Conservation (phyloP, 805 yeast species). For the Cyberlindnera petersonii region DNA sequence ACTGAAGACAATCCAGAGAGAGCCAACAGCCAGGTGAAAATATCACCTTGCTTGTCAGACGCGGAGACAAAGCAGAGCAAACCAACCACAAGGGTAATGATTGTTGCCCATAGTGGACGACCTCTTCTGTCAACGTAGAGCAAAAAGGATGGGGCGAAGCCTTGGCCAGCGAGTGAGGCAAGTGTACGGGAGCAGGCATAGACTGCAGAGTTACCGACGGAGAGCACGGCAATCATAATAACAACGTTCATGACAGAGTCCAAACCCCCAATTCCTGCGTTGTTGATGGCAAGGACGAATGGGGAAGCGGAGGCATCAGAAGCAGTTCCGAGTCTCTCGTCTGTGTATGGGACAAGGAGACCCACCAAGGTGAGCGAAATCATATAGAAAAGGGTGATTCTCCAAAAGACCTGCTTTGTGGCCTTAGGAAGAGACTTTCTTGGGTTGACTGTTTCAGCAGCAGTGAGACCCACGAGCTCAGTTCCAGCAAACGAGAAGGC, state of each 20-base stretch:
- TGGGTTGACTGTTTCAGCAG: conserved; percentile 54
- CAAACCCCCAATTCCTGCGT: conserved; percentile 54
- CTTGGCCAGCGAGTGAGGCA: conserved; percentile 47
- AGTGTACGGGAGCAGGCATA: conserved; percentile 54
- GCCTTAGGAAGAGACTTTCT: conserved; percentile 58
- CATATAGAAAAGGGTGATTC: conserved; percentile 58
- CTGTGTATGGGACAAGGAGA: conserved; percentile 53
- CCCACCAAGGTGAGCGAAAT: conserved; percentile 55
- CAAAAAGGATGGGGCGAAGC: conserved; percentile 46
- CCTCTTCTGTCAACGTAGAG: conserved; percentile 47
- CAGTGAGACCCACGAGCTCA: conserved; percentile 51
- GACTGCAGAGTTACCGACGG: conserved; percentile 46
- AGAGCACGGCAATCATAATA: conserved; percentile 54
- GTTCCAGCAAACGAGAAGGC: conserved; percentile 67
- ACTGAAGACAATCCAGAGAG: conserved; percentile 73
- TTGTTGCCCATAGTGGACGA: conserved; percentile 54
- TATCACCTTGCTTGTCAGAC: conserved; percentile 48
- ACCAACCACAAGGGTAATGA: conserved; percentile 44
- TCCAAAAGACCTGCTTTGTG: conserved; percentile 43
- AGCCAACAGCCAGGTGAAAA: conserved; percentile 76
- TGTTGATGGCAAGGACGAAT: conserved; percentile 58
- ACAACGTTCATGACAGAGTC: conserved; percentile 60
- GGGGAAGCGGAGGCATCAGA: conserved; percentile 63
- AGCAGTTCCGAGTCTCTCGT: conserved; percentile 51
- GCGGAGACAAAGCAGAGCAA: conserved; percentile 61